phyloP scores from a whole-genome alignment of 441 rosid genomes.

The Adansonia rubrostipa region DNA sequence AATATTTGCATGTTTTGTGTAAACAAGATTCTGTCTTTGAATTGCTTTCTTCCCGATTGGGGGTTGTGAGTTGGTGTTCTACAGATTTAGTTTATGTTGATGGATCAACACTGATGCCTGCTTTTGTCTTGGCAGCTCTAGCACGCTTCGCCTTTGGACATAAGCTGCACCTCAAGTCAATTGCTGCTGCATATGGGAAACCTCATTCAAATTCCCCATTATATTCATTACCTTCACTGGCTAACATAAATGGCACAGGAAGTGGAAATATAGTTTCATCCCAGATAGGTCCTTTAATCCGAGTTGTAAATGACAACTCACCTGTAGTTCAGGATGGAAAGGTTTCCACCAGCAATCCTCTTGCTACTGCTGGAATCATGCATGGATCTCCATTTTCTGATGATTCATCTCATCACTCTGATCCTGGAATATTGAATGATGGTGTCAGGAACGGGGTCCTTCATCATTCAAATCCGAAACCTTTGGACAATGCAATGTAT shows the following conservation, averaged over 20 bases:
- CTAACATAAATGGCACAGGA: conserved; percentile 68
- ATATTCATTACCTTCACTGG: conserved; percentile 80
- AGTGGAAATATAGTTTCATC: conserved; percentile 77
- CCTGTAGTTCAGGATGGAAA: conserved; percentile 71
- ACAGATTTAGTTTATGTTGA: background rate
- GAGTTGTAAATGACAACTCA: conserved; percentile 76
- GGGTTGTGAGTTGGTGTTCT: background rate
- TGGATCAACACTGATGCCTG: conserved; percentile 25
- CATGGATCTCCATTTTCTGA: conserved; percentile 97
- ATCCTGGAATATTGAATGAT: conserved; percentile 82
- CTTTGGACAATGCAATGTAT: conserved; percentile 79
- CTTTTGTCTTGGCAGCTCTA: conserved; percentile 64
- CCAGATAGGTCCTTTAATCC: conserved; percentile 74
- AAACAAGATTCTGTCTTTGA: background rate
- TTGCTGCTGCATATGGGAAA: conserved; percentile 89
- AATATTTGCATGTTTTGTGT: background rate
- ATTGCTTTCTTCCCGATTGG: conserved; percentile 9
- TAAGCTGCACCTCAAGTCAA: conserved; percentile 85
- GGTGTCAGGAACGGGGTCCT: conserved; percentile 78
- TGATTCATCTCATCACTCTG: conserved; percentile 95
- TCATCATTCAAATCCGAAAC: conserved; percentile 62
- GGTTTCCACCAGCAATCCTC: conserved; percentile 87
- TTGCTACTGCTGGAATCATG: conserved; percentile 81
- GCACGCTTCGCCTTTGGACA: conserved; percentile 97
- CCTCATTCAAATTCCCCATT: conserved; percentile 81